Percentiles rank a stretch among this genome's conserved stretches.
Evolutionary conservation across 2,329 filamentous ascomycete species (phyloP).

Genomic region (Aspergillus sp.): DNA sequence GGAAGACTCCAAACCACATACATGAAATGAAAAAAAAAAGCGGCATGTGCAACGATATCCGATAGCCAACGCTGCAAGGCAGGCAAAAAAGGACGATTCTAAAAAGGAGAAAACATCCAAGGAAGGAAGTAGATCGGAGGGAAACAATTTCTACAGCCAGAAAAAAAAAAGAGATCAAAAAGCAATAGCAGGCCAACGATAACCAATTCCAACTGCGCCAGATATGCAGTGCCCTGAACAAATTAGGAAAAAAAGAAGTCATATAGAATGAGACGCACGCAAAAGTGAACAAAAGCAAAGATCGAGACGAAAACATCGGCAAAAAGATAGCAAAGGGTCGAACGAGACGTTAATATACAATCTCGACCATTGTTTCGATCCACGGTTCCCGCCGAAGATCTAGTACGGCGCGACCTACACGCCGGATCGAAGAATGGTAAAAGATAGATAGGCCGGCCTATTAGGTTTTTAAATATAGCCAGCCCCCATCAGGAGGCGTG

Average conservation of each 20-base stretch:
- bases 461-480: no score
- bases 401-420: slow-evolving; percentile 4
- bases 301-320: background rate
- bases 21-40: slow-evolving; percentile 13
- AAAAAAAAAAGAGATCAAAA: slow-evolving; percentile 13
- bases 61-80: slow-evolving; percentile 12
- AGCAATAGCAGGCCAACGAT: slow-evolving; percentile 8
- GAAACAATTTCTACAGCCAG: slow-evolving; percentile 18
- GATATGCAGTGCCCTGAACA: slow-evolving; percentile 23
- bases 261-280: background rate
- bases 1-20: slow-evolving; percentile 12
- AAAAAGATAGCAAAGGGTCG: slow-evolving; percentile 4
- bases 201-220: slow-evolving; percentile 27
- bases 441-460: slow-evolving; percentile 1
- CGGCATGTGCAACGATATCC: slow-evolving; percentile 8
- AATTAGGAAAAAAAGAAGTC: background rate
- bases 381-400: slow-evolving; percentile 21
- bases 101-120: slow-evolving; percentile 8
- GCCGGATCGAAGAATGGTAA: background rate
- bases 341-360: slow-evolving; percentile 7
- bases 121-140: slow-evolving; percentile 14
- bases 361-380: slow-evolving; percentile 10
- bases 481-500: background rate
- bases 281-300: background rate
- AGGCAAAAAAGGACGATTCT: slow-evolving; percentile 4